A percentile compares a stretch with the other conserved stretches of the same genome.
Conservation (phyloP, 495 filamentous ascomycete species). For the Penicillium lividum region DNA sequence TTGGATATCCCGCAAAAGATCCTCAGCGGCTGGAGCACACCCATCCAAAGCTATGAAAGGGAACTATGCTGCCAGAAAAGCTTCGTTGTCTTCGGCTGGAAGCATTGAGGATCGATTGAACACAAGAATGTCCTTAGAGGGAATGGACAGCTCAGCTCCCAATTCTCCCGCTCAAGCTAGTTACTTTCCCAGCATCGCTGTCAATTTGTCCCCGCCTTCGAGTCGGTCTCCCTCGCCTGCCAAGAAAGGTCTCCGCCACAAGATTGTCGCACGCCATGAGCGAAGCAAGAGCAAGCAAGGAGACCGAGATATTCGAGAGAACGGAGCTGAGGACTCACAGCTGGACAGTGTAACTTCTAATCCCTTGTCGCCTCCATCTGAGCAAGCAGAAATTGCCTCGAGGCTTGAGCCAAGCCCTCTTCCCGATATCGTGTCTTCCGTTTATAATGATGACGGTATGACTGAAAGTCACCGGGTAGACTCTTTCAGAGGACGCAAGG, state of each 20-base stretch:
- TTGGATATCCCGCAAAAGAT: constrained; percentile 17
- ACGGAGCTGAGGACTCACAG: constrained; percentile 27
- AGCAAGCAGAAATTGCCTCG: constrained; percentile 17
- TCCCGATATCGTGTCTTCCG: constrained; percentile 30
- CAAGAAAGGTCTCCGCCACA: constrained; percentile 46
- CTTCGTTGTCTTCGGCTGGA: constrained; percentile 39
- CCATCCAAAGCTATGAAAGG: constrained; percentile 12
- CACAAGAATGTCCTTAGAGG: constrained; percentile 47
- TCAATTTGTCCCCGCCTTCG: constrained; percentile 53
- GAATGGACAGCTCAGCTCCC: constrained; percentile 47
- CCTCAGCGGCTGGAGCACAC: constrained; percentile 1
- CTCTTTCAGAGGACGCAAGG: constrained; percentile 28
- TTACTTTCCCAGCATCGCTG: constrained; percentile 59
- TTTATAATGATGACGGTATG: constrained; percentile 29
- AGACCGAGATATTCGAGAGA: constrained; percentile 23
- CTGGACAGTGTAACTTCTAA: constrained; percentile 22
- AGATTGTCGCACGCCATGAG: constrained; percentile 45
- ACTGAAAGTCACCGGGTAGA: constrained; percentile 22
- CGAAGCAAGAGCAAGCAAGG: constrained; percentile 45
- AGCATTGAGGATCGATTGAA: constrained; percentile 40
- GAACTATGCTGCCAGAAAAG: constrained; percentile 20
- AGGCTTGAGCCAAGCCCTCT: constrained; percentile 37
- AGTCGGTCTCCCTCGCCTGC: constrained; percentile 55
- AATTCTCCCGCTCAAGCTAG: constrained; percentile 44
- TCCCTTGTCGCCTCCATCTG: constrained; percentile 13